phyloP scores from a whole-genome alignment of 352 stramenopile genomes.

The Globisporangium paddicum region DNA sequence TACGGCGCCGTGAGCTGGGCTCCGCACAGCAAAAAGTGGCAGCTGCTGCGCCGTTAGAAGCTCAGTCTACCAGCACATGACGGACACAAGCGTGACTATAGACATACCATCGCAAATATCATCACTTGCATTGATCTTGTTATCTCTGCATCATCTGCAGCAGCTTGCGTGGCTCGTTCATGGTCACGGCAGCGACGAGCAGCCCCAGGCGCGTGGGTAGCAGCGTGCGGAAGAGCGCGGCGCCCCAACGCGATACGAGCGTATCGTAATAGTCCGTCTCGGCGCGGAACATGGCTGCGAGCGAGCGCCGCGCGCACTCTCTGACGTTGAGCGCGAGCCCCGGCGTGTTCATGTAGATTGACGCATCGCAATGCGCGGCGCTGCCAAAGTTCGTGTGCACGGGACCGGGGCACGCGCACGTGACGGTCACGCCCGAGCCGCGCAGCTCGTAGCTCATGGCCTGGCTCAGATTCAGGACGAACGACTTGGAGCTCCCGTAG shows the following conservation, averaged over 20 bases:
- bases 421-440: slow-evolving; percentile 53
- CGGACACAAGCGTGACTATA: too few relatives aligned
- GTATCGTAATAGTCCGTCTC: slow-evolving; percentile 48
- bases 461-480: slow-evolving; percentile 62
- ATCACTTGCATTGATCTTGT: too few relatives aligned
- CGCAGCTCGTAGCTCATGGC: slow-evolving; percentile 69
- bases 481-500: slow-evolving; percentile 69
- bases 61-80: too few relatives aligned
- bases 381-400: slow-evolving; percentile 67
- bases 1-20: slow-evolving; percentile 1
- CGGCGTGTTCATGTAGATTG: slow-evolving; percentile 47
- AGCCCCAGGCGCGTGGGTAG: slow-evolving; percentile 32
- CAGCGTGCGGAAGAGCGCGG: slow-evolving; percentile 29
- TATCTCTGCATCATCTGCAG: slow-evolving; percentile 1
- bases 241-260: slow-evolving; percentile 30
- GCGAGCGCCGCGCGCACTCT: slow-evolving; percentile 30
- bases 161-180: slow-evolving; percentile 14
- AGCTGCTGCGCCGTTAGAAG: background rate
- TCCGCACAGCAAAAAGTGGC: background rate
- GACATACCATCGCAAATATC: too few relatives aligned
- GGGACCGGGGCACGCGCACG: slow-evolving; percentile 52
- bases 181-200: slow-evolving; percentile 34
- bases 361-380: slow-evolving; percentile 28
- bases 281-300: slow-evolving; percentile 50
- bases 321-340: slow-evolving; percentile 31